Percentiles rank a stretch among this genome's conserved stretches.
These are phyloP conservation scores for Steccherinum ochraceum DNA, from an alignment of 768 basidiomycete species.

Conservation along the genomic window DNA sequence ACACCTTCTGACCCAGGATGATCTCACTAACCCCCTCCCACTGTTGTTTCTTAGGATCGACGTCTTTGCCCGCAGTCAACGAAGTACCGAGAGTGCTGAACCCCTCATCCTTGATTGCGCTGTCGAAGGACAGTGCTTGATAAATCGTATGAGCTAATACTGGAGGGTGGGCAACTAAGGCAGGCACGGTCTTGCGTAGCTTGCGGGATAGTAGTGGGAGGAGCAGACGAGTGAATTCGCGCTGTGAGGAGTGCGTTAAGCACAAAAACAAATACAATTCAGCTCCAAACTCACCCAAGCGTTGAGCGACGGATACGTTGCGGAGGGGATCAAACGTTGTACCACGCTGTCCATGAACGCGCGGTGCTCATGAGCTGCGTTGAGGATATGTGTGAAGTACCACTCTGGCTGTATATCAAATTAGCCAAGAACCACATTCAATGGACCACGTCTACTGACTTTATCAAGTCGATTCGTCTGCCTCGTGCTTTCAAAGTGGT, in stretches of 20 bases:
- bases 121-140: conserved; percentile 86
- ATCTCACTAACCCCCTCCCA: conserved; percentile 82
- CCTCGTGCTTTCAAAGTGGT: conserved; percentile 85
- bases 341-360: conserved; percentile 72
- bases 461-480: conserved; percentile 92
- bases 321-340: conserved; percentile 61
- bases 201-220: conserved; percentile 75
- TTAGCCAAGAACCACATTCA: background rate
- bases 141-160: conserved; percentile 94
- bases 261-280: background rate
- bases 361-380: conserved; percentile 80
- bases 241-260: conserved; percentile 39
- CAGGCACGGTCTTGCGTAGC: conserved; percentile 65
- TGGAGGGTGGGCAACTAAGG: conserved; percentile 70
- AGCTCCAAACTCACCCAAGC: conserved; percentile 66
- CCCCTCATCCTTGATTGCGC: conserved; percentile 64
- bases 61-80: conserved; percentile 19
- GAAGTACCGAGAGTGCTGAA: conserved; percentile 57
- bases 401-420: conserved; percentile 82
- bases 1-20: conserved; percentile 76
- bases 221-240: conserved; percentile 77
- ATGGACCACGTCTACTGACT: conserved; percentile 36
- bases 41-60: conserved; percentile 13
- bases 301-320: conserved; percentile 57
- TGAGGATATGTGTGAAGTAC: conserved; percentile 90